Evolutionary conservation across 169 alveolate genomes (phyloP).

Genomic region (Plasmodium adleri): DNA sequence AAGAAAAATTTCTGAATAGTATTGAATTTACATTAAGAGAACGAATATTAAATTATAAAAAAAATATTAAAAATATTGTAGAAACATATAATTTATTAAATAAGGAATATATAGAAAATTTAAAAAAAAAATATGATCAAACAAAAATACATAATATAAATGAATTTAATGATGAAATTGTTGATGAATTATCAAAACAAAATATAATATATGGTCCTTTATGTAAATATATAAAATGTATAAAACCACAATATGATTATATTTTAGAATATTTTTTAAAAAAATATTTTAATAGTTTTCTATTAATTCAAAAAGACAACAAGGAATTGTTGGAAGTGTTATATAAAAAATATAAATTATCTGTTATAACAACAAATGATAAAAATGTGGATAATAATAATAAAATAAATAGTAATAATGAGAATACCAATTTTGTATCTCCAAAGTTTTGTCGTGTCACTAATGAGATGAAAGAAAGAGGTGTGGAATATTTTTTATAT

Average conservation of each 20-base stretch:
- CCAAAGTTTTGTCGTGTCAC: constrained; percentile 78
- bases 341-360: constrained; percentile 68
- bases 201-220: constrained; percentile 67
- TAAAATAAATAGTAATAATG: too few relatives aligned
- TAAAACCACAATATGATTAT: constrained; percentile 74
- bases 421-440: constrained; percentile 6
- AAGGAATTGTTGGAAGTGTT: constrained; percentile 18
- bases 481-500: constrained; percentile 80
- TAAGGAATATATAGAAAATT: constrained; percentile 16
- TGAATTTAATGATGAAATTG: constrained; percentile 24
- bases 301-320: constrained; percentile 35
- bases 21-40: constrained; percentile 76
- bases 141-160: constrained; percentile 25
- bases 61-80: constrained; percentile 71
- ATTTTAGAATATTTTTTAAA: constrained; percentile 77
- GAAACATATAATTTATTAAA: constrained; percentile 11
- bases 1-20: constrained; percentile 71
- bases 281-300: constrained; percentile 76
- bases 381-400: neutral
- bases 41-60: constrained; percentile 69
- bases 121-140: constrained; percentile 25
- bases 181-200: constrained; percentile 39
- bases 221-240: constrained; percentile 77
- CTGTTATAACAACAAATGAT: constrained; percentile 77
- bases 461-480: constrained; percentile 75